Evolutionary conservation across 148 eudicot genomes (phyloP), one percentile per base, ranked within the genome.

Genomic region (Limonium bicolor): DNA sequence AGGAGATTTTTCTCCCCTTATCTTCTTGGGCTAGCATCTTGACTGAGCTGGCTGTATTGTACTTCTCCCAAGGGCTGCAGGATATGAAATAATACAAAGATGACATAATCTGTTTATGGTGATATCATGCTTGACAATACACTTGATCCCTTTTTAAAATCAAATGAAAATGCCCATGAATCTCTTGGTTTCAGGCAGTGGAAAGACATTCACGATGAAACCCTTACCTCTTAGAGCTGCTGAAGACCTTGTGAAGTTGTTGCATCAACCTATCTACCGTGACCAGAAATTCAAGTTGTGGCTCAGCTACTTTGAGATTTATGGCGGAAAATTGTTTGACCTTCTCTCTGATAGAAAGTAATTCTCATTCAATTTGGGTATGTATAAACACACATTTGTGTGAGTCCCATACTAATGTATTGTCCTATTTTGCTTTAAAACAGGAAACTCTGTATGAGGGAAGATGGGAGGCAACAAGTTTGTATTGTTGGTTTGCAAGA

Each of bases 291-390:
- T 77, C 62, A 90, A 90, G 47, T 22, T 90, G 67, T 90, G 97
- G 97, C 97, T 90, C 61, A 90, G 97, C 54, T 90, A 74, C 63
- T 90, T 90, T 54, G 97, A 90, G 77, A 90, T 90, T 51, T 90
- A 90, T 64, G 97, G 97, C 26, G 97, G 97, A 49, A 90, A 90
- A 60, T 78, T 84, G 22, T 90, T 58, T 59, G 97, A 90, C 63
- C 97, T 90, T 44, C 81, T 84, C 13, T 68, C 68, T 49, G 97
- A 90, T 20, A 70, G 96, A 58, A 88, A 80, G 96, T 88, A 53
- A 34, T n/a, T n/a, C n/a, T n/a, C n/a, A n/a, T n/a, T n/a, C n/a
- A n/a, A n/a, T n/a, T n/a, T n/a, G n/a, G n/a, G n/a, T n/a, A n/a
- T n/a, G n/a, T n/a, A n/a, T n/a, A n/a, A n/a, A n/a, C n/a, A n/a